phyloP scores from a whole-genome alignment of 768 basidiomycete genomes.

The Hysterangium stoloniferum region DNA sequence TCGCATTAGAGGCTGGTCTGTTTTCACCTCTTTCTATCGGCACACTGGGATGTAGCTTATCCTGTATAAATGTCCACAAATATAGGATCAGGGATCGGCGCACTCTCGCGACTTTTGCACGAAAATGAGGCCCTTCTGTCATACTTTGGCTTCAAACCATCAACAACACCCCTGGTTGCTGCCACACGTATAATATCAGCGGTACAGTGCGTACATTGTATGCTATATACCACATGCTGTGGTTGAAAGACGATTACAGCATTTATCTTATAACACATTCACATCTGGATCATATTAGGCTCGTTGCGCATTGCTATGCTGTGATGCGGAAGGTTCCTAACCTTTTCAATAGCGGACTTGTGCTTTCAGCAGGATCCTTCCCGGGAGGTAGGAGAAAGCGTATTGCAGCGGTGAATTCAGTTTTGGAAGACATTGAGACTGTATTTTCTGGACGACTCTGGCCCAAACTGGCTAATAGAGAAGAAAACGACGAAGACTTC shows the following conservation, averaged over 20 bases:
- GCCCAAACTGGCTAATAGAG: constrained; percentile 78
- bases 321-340: background rate
- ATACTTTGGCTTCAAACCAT: constrained; percentile 14
- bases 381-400: constrained; percentile 47
- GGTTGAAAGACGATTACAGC: constrained; percentile 30
- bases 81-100: constrained; percentile 80
- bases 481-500: constrained; percentile 49
- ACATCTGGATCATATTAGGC: constrained; percentile 77
- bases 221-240: background rate
- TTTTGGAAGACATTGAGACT: constrained; percentile 59
- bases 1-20: constrained; percentile 85
- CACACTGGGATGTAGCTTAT: background rate
- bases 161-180: constrained; percentile 16
- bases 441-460: constrained; percentile 75
- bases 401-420: constrained; percentile 52
- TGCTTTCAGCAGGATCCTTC: constrained; percentile 77
- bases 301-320: background rate
- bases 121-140: constrained; percentile 50
- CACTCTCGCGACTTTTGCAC: constrained; percentile 54
- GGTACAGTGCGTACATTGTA: background rate
- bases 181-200: constrained; percentile 20
- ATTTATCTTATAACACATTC: constrained; percentile 84
- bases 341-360: constrained; percentile 44
- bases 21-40: constrained; percentile 5
- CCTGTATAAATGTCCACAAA: background rate